A percentile compares a stretch with the other conserved stretches of the same genome.
phyloP scores from a whole-genome alignment of 768 basidiomycete genomes.

The Phlebiopsis gigantea region DNA sequence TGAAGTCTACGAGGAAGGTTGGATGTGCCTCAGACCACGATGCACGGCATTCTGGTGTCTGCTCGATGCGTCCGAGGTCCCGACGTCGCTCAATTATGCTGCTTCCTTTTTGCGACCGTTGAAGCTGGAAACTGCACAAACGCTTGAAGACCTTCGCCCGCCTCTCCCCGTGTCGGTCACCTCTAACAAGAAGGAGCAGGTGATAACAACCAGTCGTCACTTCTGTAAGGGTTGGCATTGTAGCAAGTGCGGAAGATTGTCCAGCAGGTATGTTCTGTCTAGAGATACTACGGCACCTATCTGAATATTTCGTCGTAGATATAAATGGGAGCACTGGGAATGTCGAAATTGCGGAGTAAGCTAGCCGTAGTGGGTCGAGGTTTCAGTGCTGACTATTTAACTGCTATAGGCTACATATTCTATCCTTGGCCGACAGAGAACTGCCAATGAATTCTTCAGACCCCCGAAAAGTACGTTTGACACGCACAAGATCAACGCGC shows the following conservation, averaged over 20 bases:
- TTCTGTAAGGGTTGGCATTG: constrained; percentile 72
- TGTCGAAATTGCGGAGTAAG: constrained; percentile 58
- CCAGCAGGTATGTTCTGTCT: constrained; percentile 52
- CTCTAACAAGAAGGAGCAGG: constrained; percentile 26
- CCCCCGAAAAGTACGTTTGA: constrained; percentile 5
- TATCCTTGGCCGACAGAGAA: constrained; percentile 5
- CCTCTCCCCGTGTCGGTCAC: constrained; percentile 21
- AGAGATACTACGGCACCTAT: not conserved
- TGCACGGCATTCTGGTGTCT: constrained; percentile 56
- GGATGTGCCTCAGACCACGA: constrained; percentile 59
- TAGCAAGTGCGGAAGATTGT: constrained; percentile 59
- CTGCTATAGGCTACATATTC: constrained; percentile 10
- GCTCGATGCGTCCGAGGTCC: constrained; percentile 17
- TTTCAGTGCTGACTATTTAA: no score
- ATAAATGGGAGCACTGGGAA: constrained; percentile 71
- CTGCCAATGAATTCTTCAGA: constrained; percentile 6
- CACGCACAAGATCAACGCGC: not conserved
- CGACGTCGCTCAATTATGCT: constrained; percentile 40
- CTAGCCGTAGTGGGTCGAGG: no score
- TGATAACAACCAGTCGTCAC: constrained; percentile 47
- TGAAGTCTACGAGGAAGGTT: constrained; percentile 46
- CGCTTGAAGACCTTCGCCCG: constrained; percentile 37
- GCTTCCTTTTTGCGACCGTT: constrained; percentile 37
- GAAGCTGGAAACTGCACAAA: constrained; percentile 23
- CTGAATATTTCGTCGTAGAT: constrained; percentile 34